Evolutionary conservation across 768 basidiomycete genomes (phyloP), one percentile per base, ranked within the genome.

Genomic region (Termitomyces sp.): DNA sequence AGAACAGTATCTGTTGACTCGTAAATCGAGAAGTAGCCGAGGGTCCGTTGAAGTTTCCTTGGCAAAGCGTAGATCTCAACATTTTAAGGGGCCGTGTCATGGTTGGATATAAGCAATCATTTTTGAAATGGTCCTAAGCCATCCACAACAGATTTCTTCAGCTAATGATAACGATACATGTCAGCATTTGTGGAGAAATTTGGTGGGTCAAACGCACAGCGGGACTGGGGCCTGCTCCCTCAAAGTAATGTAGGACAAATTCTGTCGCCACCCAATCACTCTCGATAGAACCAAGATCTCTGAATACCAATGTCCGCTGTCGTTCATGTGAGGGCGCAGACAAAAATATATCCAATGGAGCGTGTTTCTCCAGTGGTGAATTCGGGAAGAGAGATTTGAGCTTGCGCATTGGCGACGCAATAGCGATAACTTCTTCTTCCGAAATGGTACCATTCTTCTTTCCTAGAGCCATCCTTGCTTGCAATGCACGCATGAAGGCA

Each of bases 361-460:
- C 72, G 61, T 84, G 80, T 64, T 91, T 91, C n/a, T 72, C 67
- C 11, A 91, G 73, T 14, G 84, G 78, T 17, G 86, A 77, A 65
- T 80, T 83, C 0, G 90, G 88, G 68, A 93, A 91, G 53, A 91
- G 75, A 1, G 87, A 81, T 64, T 89, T 89, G 50, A 93, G 78
- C 63, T 82, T 82, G 53, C 84, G 80, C 57, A 92, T 74, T 1
- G 90, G 86, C 0, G 81, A 79, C 51, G 83, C 81, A 5, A 82
- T 74, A 1, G 69, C 74, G 46, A 77, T 67, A 55, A 87, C 84
- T 21, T 79, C 81, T 54, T 86, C 86, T 53, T 81, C 74, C 0
- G 85, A 76, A 10, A 92, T 69, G 0, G 73, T 70, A 9, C 78
- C 82, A 15, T 75, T 71, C 62, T 83, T 77, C 47, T 77, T 77